Evolutionary conservation across 208 protist species (phyloP), one percentile per base, ranked within the genome.

Genomic region (Porcisia hertigi): DNA sequence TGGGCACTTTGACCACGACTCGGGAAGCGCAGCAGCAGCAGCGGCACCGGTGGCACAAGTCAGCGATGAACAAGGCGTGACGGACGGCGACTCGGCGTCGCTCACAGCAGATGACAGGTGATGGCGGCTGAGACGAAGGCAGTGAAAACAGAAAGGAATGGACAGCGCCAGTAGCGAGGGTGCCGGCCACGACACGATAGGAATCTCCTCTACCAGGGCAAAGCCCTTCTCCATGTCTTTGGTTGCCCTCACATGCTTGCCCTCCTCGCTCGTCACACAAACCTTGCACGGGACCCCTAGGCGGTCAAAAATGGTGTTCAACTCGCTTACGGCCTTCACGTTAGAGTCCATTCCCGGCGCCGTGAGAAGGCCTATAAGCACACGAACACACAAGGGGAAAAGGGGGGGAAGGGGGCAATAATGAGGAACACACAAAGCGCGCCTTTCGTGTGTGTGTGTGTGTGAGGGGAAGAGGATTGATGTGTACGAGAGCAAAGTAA

Each of bases 131-230:
- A 81, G 75, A n/a, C 85, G 79, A n/a, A 96, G 86, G 69, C 91
- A 96, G 65, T 91, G 82, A 49, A 85, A 88, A 73, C 91, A 96
- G 67, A 92, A 95, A 20, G 82, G 84, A 43, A 85, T 49, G 30
- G 49, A 52, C 58, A 89, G 73, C n/a, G 59, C 25, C 30, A 92
- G 47, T 25, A 88, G 80, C 14, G 76, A 64, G 20, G 79, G 65
- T 1, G 86, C 79, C 4, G 90, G 90, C 92, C 92, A 96, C 39
- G 87, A 92, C 5, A 93, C 84, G 23, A 96, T 84, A 4, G 92
- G 92, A 36, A 85, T 25, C 74, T 96, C 92, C 77, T 96, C 90
- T 52, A 96, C 83, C 14, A 96, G 76, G 6, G 80, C 84, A 30
- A 69, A 75, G 39, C 82, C 80, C 25, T 43, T 75, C 39, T 83